Conservation (phyloP, 192 early-diverging fungal species). For the Coemansia sp. region DNA sequence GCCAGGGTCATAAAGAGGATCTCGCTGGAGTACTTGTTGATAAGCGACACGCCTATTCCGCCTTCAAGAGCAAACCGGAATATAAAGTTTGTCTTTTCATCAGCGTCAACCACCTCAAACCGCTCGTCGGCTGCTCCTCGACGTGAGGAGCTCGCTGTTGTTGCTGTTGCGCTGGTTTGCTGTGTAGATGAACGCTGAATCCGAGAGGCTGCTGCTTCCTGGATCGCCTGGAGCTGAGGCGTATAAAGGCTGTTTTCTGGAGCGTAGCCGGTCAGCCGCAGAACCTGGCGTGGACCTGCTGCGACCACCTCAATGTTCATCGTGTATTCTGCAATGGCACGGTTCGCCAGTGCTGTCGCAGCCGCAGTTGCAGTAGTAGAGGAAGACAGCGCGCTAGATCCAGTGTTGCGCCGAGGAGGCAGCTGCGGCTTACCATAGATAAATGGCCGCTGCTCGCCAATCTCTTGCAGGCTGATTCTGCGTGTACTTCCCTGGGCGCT, state of each 20-base stretch:
- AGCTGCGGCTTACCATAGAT: conserved; percentile 60
- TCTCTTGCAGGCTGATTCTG: conserved; percentile 84
- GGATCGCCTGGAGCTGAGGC: conserved; percentile 17
- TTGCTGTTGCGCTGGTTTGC: conserved; percentile 8
- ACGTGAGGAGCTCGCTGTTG: neutral
- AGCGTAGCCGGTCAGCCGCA: conserved; percentile 68
- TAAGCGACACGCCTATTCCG: conserved; percentile 85
- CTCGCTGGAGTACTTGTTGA: conserved; percentile 82
- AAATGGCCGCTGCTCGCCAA: conserved; percentile 86
- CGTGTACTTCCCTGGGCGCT: conserved; percentile 73
- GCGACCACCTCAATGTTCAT: conserved; percentile 78
- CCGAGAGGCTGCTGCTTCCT: neutral
- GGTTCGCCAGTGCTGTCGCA: conserved; percentile 13
- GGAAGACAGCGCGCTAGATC: conserved; percentile 5
- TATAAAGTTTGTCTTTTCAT: conserved; percentile 51
- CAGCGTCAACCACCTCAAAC: conserved; percentile 34
- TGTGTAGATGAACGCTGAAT: conserved; percentile 24
- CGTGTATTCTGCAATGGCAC: conserved; percentile 72
- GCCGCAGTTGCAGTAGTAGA: neutral
- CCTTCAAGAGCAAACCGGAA: conserved; percentile 79
- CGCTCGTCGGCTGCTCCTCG: conserved; percentile 24
- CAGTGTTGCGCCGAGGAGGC: conserved; percentile 18
- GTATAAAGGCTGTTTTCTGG: conserved; percentile 65
- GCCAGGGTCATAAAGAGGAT: conserved; percentile 81
- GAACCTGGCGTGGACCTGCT: conserved; percentile 65